Evolutionary conservation across 108 stramenopile genomes (phyloP).

Genomic region (Chaetoceros tenuissimus): DNA sequence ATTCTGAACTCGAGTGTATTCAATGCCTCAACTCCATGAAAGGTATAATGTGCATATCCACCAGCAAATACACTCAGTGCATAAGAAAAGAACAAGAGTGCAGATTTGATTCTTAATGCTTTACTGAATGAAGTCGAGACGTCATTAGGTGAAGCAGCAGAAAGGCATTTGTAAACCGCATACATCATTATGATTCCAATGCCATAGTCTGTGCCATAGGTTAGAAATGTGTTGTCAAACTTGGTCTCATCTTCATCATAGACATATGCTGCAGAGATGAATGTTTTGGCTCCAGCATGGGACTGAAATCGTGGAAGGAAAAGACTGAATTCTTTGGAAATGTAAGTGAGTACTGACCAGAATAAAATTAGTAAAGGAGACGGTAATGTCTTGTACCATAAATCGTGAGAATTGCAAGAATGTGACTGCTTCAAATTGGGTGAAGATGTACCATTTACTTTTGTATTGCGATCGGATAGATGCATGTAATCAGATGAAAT

Average conservation of each 20-base stretch:
- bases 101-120: not conserved
- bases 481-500: too few relatives aligned
- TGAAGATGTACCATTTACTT: too few relatives aligned
- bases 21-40: constrained; percentile 17
- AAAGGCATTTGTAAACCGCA: constrained; percentile 15
- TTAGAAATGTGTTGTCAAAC: constrained; percentile 78
- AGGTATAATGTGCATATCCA: constrained; percentile 62
- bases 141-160: not conserved
- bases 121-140: constrained; percentile 1
- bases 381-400: too few relatives aligned
- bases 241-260: constrained; percentile 38
- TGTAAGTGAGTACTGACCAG: constrained; percentile 14
- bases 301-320: constrained; percentile 41
- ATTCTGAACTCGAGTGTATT: constrained; percentile 55
- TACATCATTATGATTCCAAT: constrained; percentile 47
- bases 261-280: constrained; percentile 33
- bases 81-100: constrained; percentile 45
- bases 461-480: too few relatives aligned
- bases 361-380: not conserved
- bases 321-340: constrained; percentile 16
- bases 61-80: constrained; percentile 52
- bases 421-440: too few relatives aligned
- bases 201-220: constrained; percentile 77
- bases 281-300: constrained; percentile 34
- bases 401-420: too few relatives aligned